Conservation (phyloP, 2,329 filamentous ascomycete genomes). For the Penicillium corylophilum region DNA sequence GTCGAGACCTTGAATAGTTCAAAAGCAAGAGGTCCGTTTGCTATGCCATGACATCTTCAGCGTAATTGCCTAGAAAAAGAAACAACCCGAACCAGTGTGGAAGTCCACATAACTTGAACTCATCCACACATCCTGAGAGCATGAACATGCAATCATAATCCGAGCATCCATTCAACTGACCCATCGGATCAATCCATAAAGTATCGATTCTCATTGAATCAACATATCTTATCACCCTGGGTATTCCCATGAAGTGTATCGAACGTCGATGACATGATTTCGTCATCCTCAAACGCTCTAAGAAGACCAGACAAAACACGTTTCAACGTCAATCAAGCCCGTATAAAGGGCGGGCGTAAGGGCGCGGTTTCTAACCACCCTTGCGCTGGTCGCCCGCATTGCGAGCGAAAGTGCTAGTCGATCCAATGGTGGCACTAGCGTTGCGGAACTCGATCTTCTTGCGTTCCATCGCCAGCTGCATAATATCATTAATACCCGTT, state of each 20-base stretch:
- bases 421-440: conserved; percentile 40
- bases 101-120: neutral
- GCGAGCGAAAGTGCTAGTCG: conserved; percentile 29
- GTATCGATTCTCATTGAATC: conserved; percentile 5
- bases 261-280: conserved; percentile 3
- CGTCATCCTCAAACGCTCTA: conserved; percentile 56
- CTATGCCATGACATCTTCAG: neutral
- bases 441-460: conserved; percentile 48
- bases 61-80: neutral
- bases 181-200: neutral
- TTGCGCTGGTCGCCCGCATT: conserved; percentile 24
- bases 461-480: conserved; percentile 49
- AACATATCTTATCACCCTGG: conserved; percentile 7
- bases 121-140: neutral
- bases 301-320: conserved; percentile 8
- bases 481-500: neutral
- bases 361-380: conserved; percentile 17
- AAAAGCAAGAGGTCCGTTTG: neutral
- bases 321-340: conserved; percentile 3
- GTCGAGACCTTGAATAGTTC: neutral
- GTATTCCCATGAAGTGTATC: conserved; percentile 19
- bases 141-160: neutral
- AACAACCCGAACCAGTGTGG: neutral
- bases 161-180: neutral
- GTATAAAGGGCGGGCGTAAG: neutral